A percentile compares a stretch with the other conserved stretches of the same genome.
phyloP scores from a whole-genome alignment of 345 rosid species.

The Brassica juncea region DNA sequence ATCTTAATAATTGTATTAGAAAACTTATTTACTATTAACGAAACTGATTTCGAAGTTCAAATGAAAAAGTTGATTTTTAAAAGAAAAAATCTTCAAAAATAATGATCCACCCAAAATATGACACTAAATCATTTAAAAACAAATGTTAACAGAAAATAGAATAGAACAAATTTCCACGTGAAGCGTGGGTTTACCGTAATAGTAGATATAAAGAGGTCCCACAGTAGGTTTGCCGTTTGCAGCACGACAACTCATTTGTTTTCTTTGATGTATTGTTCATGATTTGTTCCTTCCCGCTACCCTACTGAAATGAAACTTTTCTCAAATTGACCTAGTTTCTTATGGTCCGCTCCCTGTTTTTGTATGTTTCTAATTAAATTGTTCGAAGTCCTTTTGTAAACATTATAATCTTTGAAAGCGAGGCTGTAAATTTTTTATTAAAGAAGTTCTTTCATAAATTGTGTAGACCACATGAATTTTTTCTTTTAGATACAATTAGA shows the following conservation, averaged over 20 bases:
- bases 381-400: conserved; percentile 27
- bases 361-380: not conserved
- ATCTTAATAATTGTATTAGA: too few relatives aligned
- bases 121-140: too few relatives aligned
- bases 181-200: too few relatives aligned
- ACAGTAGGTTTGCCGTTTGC: conserved; percentile 17
- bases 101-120: too few relatives aligned
- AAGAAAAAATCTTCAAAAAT: too few relatives aligned
- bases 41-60: too few relatives aligned
- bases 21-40: too few relatives aligned
- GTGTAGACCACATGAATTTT: conserved; percentile 23
- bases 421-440: not conserved
- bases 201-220: conserved; percentile 25
- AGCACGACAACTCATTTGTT: conserved; percentile 30
- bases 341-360: not conserved
- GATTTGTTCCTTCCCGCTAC: conserved; percentile 18
- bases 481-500: not conserved
- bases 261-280: conserved; percentile 30
- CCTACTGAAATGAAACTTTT: conserved; percentile 3
- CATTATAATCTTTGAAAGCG: conserved; percentile 18
- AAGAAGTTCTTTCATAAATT: not conserved
- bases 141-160: too few relatives aligned
- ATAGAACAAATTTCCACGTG: too few relatives aligned
- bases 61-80: too few relatives aligned
- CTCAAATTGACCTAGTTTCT: conserved; percentile 23